phyloP scores from a whole-genome alignment of 164 flowering plant genomes.

The Liquidambar formosana region DNA sequence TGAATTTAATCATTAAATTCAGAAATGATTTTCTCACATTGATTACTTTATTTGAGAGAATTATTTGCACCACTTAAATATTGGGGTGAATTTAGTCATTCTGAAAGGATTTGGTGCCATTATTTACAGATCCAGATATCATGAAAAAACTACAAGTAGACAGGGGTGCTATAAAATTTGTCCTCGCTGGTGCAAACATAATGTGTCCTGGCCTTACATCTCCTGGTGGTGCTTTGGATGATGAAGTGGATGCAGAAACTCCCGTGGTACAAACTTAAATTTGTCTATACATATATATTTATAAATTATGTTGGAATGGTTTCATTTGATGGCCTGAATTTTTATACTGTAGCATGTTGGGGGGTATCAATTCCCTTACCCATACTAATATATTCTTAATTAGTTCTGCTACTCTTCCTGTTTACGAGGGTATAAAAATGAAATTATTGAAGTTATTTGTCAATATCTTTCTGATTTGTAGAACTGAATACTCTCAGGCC shows the following conservation, averaged over 20 bases:
- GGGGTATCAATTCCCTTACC: background rate
- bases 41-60: no score
- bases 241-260: conserved; percentile 82
- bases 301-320: background rate
- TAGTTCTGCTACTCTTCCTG: conserved; percentile 1
- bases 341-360: background rate
- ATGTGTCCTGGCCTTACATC: conserved; percentile 99
- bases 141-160: conserved; percentile 98
- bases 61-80: no score
- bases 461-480: conserved; percentile 18
- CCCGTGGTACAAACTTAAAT: conserved; percentile 71
- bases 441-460: conserved; percentile 1
- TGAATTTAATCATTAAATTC: no score
- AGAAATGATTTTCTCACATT: no score
- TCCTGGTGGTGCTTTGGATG: conserved; percentile 95
- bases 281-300: no score
- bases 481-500: conserved; percentile 54
- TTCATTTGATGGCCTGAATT: background rate
- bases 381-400: background rate
- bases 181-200: conserved; percentile 96
- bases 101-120: no score
- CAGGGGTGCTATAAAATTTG: conserved; percentile 95
- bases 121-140: conserved; percentile 79
- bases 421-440: background rate
- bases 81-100: no score